phyloP scores from a whole-genome alignment of 495 filamentous ascomycete species.

The Neurospora sp. region DNA sequence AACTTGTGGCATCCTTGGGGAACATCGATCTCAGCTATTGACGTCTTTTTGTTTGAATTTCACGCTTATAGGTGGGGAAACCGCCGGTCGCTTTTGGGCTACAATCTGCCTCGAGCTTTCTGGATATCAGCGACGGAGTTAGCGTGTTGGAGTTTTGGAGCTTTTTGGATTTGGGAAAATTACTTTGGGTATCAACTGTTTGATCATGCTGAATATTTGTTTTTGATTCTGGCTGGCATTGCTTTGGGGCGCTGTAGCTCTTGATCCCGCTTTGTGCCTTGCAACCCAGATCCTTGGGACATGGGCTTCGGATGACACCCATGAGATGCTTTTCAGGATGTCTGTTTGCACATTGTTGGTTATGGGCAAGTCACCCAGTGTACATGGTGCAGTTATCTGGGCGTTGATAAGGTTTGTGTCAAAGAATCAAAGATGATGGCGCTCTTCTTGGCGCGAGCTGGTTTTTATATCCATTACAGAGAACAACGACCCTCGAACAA shows the following conservation, averaged over 20 bases:
- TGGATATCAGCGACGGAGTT: conserved; percentile 29
- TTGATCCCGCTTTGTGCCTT: background rate
- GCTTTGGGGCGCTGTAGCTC: background rate
- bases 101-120: conserved; percentile 2
- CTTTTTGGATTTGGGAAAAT: conserved; percentile 5
- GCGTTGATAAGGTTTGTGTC: background rate
- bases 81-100: background rate
- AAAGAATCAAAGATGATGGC: background rate
- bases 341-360: background rate
- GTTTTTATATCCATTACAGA: background rate
- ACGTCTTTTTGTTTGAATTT: conserved; percentile 10
- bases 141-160: conserved; percentile 20
- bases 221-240: conserved; percentile 1
- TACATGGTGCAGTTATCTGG: background rate
- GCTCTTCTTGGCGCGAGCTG: background rate
- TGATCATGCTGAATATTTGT: background rate
- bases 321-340: background rate
- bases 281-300: background rate
- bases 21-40: conserved; percentile 31
- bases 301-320: background rate
- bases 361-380: background rate
- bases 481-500: background rate
- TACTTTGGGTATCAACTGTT: conserved; percentile 1
- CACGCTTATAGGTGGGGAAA: background rate
- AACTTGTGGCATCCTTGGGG: conserved; percentile 22